Conservation (phyloP, 2,329 filamentous ascomycete genomes). For the Aspergillus chevalieri region DNA sequence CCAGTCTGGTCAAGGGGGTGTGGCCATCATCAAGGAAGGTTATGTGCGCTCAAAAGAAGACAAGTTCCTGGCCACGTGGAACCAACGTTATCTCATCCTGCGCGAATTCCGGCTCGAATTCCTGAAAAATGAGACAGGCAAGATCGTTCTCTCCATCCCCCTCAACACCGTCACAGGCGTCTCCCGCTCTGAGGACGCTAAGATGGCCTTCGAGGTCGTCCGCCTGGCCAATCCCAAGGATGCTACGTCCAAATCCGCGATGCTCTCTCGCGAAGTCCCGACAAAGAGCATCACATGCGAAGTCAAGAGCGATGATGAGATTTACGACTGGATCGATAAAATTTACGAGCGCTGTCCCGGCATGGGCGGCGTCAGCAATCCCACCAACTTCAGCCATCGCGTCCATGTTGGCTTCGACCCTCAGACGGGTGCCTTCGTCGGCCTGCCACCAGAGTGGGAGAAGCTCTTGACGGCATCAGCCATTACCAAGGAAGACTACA, state of each 20-base stretch:
- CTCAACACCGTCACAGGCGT: slow-evolving; percentile 86
- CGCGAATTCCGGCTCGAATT: slow-evolving; percentile 92
- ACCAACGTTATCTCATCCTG: slow-evolving; percentile 84
- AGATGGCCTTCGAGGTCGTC: slow-evolving; percentile 91
- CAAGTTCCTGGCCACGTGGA: slow-evolving; percentile 71
- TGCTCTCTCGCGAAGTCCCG: slow-evolving; percentile 71
- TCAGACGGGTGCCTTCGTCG: slow-evolving; percentile 89
- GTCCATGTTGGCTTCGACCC: slow-evolving; percentile 98
- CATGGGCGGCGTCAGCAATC: slow-evolving; percentile 97
- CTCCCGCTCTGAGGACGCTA: slow-evolving; percentile 81
- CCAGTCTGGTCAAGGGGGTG: slow-evolving; percentile 59
- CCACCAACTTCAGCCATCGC: slow-evolving; percentile 94
- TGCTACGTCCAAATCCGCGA: slow-evolving; percentile 59
- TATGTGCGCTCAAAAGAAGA: slow-evolving; percentile 68
- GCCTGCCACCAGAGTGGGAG: slow-evolving; percentile 92
- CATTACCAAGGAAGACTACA: slow-evolving; percentile 97
- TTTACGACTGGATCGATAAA: slow-evolving; percentile 98
- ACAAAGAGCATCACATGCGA: slow-evolving; percentile 83
- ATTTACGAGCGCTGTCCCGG: slow-evolving; percentile 95
- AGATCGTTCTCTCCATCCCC: slow-evolving; percentile 77
- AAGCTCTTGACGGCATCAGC: slow-evolving; percentile 92
- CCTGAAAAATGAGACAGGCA: slow-evolving; percentile 82
- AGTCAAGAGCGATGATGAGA: slow-evolving; percentile 90
- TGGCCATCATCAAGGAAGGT: slow-evolving; percentile 65
- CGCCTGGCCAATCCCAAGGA: slow-evolving; percentile 57